Conservation (phyloP, 1,284 basidiomycete genomes). For the Serendipita sp. region DNA sequence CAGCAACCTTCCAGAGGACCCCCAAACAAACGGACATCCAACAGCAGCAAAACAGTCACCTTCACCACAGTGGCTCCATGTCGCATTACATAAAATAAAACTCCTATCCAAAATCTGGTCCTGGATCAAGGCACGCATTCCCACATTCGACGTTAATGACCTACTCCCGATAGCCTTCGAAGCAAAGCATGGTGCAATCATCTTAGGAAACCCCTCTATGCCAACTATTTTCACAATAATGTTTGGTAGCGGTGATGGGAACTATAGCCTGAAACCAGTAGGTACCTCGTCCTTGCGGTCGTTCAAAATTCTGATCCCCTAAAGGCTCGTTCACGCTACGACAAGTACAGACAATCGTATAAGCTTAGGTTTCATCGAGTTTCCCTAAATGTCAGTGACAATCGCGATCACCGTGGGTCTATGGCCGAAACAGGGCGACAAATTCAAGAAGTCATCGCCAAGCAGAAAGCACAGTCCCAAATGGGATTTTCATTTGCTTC, state of each 20-base stretch:
- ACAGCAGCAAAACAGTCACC: background rate
- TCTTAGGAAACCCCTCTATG: slow-evolving; percentile 73
- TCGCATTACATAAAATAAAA: background rate
- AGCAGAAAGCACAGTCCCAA: slow-evolving; percentile 27
- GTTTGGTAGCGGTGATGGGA: slow-evolving; percentile 58
- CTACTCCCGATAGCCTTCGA: slow-evolving; percentile 68
- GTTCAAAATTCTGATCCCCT: background rate
- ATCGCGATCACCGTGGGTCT: slow-evolving; percentile 55
- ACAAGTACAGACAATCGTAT: slow-evolving; percentile 67
- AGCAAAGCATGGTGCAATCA: slow-evolving; percentile 58
- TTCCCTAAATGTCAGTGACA: slow-evolving; percentile 56
- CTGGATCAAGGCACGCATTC: slow-evolving; percentile 47
- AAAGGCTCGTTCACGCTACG: slow-evolving; percentile 63
- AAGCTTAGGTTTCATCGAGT: slow-evolving; percentile 55
- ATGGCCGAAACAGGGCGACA: slow-evolving; percentile 52
- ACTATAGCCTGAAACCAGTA: slow-evolving; percentile 63
- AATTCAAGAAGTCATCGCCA: slow-evolving; percentile 42
- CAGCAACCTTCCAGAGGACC: background rate
- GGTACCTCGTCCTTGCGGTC: background rate
- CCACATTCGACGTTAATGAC: slow-evolving; percentile 60
- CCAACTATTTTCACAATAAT: slow-evolving; percentile 67
- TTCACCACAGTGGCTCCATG: background rate
- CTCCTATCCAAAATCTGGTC: slow-evolving; percentile 8
- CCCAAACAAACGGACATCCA: background rate
- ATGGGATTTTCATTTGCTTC: slow-evolving; percentile 4